These are phyloP conservation scores for Termitomyces sp. DNA, from an alignment of 768 basidiomycete species.

Conservation along the genomic window DNA sequence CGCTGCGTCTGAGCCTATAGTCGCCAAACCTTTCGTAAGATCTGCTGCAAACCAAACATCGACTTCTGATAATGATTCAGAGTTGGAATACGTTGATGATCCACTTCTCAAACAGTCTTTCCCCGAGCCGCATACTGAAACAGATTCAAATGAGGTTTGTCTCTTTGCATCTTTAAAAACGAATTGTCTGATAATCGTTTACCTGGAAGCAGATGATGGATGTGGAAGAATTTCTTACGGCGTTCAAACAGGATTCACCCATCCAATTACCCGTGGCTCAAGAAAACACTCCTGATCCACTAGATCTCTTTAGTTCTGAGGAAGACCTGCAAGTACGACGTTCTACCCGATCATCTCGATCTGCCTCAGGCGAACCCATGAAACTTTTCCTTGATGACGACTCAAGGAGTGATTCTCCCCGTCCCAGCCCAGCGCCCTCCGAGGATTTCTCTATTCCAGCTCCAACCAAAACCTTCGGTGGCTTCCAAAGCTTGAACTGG, in stretches of 20 bases:
- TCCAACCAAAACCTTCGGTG: constrained; percentile 18
- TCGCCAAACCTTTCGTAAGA: background rate
- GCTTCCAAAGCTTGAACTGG: constrained; percentile 34
- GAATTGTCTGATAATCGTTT: background rate
- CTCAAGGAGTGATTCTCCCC: constrained; percentile 3
- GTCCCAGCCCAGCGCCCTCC: constrained; percentile 6
- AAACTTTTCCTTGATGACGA: constrained; percentile 1
- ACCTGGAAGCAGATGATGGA: constrained; percentile 9
- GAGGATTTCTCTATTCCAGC: constrained; percentile 4
- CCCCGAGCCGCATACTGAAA: background rate
- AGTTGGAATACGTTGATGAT: constrained; percentile 9
- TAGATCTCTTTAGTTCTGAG: background rate
- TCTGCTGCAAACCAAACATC: background rate
- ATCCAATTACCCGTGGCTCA: background rate
- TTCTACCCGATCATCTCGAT: constrained; percentile 12
- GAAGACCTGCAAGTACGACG: background rate
- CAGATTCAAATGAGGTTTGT: constrained; percentile 6
- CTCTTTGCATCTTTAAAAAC: background rate
- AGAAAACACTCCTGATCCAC: constrained; percentile 1
- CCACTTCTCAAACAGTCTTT: background rate
- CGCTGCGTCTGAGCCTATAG: background rate
- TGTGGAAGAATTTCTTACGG: constrained; percentile 7
- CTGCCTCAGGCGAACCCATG: constrained; percentile 8
- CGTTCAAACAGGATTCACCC: background rate
- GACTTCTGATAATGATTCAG: background rate